Conservation (phyloP, 2,329 filamentous ascomycete species). For the Ilyonectria mors-panacis region DNA sequence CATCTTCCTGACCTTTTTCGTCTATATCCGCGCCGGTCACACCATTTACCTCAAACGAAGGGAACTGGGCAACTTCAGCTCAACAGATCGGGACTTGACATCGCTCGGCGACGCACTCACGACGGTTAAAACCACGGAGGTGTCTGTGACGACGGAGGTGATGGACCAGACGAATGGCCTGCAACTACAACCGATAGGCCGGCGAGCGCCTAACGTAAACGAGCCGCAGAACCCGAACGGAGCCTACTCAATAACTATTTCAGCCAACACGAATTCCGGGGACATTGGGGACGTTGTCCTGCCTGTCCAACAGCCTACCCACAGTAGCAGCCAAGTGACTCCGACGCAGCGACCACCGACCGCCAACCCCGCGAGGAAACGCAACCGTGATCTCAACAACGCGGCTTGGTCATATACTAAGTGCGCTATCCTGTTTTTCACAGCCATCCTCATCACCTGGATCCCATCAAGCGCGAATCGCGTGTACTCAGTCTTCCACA, state of each 20-base stretch:
- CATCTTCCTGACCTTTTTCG: conserved; percentile 73
- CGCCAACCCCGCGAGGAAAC: conserved; percentile 52
- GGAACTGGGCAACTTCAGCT: conserved; percentile 70
- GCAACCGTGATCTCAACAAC: conserved; percentile 69
- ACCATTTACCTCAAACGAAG: conserved; percentile 78
- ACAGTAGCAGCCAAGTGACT: conserved; percentile 19
- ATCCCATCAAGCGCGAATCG: conserved; percentile 84
- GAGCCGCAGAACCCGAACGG: conserved; percentile 36
- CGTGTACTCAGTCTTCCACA: conserved; percentile 77
- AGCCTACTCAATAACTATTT: conserved; percentile 68
- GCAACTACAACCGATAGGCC: conserved; percentile 44
- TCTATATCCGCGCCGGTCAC: conserved; percentile 76
- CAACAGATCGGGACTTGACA: conserved; percentile 59
- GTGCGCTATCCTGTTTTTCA: conserved; percentile 79
- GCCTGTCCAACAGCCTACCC: conserved; percentile 44
- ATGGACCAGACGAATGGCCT: conserved; percentile 39
- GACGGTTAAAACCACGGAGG: conserved; percentile 72
- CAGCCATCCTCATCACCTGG: conserved; percentile 80
- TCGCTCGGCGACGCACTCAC: conserved; percentile 61
- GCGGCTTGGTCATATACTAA: conserved; percentile 80
- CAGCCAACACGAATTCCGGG: conserved; percentile 50
- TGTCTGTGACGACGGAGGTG: conserved; percentile 72
- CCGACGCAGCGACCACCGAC: conserved; percentile 38
- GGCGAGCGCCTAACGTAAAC: conserved; percentile 34
- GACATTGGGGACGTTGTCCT: conserved; percentile 44